Evolutionary conservation across 2,329 filamentous ascomycete genomes (phyloP), one percentile per base, ranked within the genome.

Genomic region (Paecilomyces variotii): DNA sequence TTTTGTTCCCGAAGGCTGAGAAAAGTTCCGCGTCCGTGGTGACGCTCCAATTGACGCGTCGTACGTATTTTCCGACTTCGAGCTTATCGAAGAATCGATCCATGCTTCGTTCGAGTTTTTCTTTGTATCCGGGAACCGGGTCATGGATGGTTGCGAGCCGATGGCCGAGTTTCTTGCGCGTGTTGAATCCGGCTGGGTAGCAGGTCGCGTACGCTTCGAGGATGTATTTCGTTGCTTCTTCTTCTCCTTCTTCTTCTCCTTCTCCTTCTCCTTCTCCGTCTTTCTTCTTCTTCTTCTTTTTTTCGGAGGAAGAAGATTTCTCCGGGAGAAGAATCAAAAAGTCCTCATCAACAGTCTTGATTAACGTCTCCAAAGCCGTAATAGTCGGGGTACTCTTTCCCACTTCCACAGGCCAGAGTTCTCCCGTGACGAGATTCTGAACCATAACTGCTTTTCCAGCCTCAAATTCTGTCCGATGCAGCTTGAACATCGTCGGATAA

Each of bases 111-210:
- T 68, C 64, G 2, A 71, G 58, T 27, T 66, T 70, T 11, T 68
- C 65, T n/a, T 62, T 63, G 39, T 70, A 71, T 0, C 61, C 58
- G 0, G 69, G 69, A 0, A 69, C 67, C 1, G 84, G 84, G 0
- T 54, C 68, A 65, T 87, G 85, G 62, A 87, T 87, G 28, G 78
- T 75, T 0, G 78, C 72, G 0, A 87, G 73, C 0, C 76, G 74
- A 11, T 78, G 70, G 1, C 78, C 79, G 7, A 87, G 75, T 61
- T 87, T 86, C 53, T 77, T 64, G n/a, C 71, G 71, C 0, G 83
- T 79, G 63, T 80, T 74, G 72, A 87, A 87, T 9, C 84, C 84
- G 0, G 77, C 75, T 0, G 84, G 84, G 65, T 82, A 86, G 64
- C 80, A 83, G 7, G 77, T 78, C 5, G 79, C 72, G 68, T 82